These are phyloP conservation scores for Auxenochlorella pyrenoidosa DNA, from an alignment of 139 green algal species.

Conservation along the genomic window DNA sequence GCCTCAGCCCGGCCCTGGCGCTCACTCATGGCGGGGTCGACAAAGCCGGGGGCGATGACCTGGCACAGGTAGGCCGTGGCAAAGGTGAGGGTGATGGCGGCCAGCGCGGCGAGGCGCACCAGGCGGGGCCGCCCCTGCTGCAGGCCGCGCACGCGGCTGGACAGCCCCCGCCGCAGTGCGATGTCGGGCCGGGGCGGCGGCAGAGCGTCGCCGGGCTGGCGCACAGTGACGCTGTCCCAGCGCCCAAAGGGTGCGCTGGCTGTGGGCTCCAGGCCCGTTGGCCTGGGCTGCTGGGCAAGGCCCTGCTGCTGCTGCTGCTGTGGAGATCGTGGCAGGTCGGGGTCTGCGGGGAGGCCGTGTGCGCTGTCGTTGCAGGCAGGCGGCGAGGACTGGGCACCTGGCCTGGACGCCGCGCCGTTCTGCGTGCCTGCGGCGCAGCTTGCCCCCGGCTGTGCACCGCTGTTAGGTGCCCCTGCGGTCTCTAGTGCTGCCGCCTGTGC, in stretches of 20 bases:
- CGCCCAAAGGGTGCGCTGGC: neutral
- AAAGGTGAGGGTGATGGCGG: constrained; percentile 11
- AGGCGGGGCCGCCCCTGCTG: neutral
- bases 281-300: neutral
- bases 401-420: neutral
- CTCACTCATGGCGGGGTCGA: constrained; percentile 17
- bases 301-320: neutral
- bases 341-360: neutral
- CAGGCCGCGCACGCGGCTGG: neutral
- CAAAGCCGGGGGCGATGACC: constrained; percentile 13
- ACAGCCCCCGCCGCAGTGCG: constrained; percentile 6
- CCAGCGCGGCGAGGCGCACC: neutral
- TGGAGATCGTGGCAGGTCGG: neutral
- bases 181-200: constrained; percentile 4
- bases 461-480: neutral
- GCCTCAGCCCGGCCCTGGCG: neutral
- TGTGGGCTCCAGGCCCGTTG: neutral
- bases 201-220: neutral
- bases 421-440: neutral
- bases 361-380: neutral
- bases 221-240: neutral
- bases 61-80: constrained; percentile 10
- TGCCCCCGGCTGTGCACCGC: too few species aligned
- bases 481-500: neutral
- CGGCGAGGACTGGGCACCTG: neutral